Evolutionary conservation across 1,139 yeast genomes (phyloP).

Genomic region (Geotrichum australiense): DNA sequence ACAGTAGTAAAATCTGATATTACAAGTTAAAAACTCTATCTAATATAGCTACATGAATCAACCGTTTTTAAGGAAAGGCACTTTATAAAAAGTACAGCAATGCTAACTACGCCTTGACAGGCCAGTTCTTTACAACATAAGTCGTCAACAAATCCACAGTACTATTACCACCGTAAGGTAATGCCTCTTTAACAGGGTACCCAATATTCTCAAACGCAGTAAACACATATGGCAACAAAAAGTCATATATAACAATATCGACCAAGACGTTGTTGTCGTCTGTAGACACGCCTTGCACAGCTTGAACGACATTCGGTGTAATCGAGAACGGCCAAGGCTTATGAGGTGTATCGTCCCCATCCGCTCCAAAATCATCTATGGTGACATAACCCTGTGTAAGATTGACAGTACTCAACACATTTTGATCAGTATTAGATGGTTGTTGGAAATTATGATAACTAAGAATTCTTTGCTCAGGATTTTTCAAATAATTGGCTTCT

Average conservation of each 20-base stretch:
- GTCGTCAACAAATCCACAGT: slow-evolving; percentile 21
- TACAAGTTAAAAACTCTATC: too few species aligned
- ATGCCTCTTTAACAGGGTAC: slow-evolving; percentile 16
- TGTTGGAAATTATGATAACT: slow-evolving; percentile 18
- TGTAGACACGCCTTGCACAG: slow-evolving; percentile 32
- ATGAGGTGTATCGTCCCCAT: slow-evolving; percentile 89
- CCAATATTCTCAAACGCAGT: slow-evolving; percentile 42
- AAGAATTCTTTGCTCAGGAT: slow-evolving; percentile 23
- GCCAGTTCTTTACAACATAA: slow-evolving; percentile 14
- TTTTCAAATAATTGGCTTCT: slow-evolving; percentile 10
- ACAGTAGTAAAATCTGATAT: too few species aligned
- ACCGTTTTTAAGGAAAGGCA: too few species aligned
- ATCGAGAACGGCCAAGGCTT: slow-evolving; percentile 50
- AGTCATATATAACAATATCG: slow-evolving; percentile 74
- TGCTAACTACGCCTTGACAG: background rate
- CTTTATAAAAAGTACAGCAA: too few species aligned
- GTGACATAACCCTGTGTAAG: slow-evolving; percentile 65
- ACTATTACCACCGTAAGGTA: slow-evolving; percentile 23
- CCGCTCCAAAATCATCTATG: slow-evolving; percentile 69
- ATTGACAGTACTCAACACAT: slow-evolving; percentile 15
- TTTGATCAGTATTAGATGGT: background rate
- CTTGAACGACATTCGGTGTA: slow-evolving; percentile 71
- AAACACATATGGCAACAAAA: slow-evolving; percentile 56
- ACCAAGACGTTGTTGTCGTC: slow-evolving; percentile 35
- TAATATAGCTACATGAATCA: too few species aligned